Conservation (phyloP, 805 yeast species). For the Pichia rugopelliculosa region DNA sequence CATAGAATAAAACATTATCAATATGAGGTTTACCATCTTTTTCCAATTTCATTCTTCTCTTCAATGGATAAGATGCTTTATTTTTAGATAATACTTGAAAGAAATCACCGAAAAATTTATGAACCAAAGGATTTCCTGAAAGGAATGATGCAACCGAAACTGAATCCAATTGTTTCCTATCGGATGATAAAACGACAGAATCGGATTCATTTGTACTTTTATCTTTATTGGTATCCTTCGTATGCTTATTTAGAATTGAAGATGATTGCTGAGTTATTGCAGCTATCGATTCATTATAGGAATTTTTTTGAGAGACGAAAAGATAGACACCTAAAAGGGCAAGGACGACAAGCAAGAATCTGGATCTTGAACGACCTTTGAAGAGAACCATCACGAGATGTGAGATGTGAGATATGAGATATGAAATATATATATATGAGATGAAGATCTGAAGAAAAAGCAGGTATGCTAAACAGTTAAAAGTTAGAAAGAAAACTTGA, state of each 20-base stretch:
- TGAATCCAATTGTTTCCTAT: not conserved
- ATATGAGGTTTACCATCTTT: constrained; percentile 18
- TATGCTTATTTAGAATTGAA: not conserved
- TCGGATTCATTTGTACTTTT: too few species aligned
- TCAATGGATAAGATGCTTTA: constrained; percentile 25
- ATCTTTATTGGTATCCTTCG: not conserved
- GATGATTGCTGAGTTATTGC: not conserved
- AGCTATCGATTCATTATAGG: not conserved
- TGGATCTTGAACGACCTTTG: not conserved
- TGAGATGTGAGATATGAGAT: too few species aligned
- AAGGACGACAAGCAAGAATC: not conserved
- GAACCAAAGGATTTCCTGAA: constrained; percentile 52
- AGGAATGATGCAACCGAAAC: constrained; percentile 30
- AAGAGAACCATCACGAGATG: not conserved
- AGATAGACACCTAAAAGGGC: not conserved
- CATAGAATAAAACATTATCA: constrained; percentile 10
- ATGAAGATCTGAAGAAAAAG: too few species aligned
- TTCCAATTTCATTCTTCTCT: constrained; percentile 22
- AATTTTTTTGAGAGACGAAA: not conserved
- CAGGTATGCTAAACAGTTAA: too few species aligned
- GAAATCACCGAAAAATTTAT: not conserved
- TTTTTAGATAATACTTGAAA: constrained; percentile 11
- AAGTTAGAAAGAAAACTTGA: too few species aligned
- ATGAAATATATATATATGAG: too few species aligned
- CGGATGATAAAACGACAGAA: not conserved